phyloP scores from a whole-genome alignment of 2,329 filamentous ascomycete genomes.

The Sordariomycetes sp. region DNA sequence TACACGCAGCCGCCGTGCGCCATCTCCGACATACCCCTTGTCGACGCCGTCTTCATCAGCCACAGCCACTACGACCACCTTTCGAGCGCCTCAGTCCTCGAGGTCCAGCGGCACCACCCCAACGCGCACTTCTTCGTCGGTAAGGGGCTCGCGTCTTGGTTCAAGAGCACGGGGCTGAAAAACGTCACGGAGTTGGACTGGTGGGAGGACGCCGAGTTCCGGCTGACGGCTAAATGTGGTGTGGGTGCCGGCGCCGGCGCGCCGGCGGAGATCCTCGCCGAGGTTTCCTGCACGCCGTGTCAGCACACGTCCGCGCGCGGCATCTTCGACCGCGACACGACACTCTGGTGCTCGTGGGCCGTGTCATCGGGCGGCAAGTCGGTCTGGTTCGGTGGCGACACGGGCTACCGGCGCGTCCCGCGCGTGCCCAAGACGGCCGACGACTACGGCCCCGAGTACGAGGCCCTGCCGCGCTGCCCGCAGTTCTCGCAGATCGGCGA shows the following conservation, averaged over 20 bases:
- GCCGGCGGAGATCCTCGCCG: conserved; percentile 48
- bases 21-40: conserved; percentile 61
- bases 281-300: conserved; percentile 66
- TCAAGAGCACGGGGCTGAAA: conserved; percentile 52
- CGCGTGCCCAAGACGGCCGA: conserved; percentile 45
- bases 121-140: conserved; percentile 81
- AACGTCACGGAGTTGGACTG: conserved; percentile 87
- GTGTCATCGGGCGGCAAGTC: conserved; percentile 60
- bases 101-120: conserved; percentile 58
- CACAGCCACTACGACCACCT: conserved; percentile 94
- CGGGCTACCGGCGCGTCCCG: conserved; percentile 74
- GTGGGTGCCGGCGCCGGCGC: conserved; percentile 12
- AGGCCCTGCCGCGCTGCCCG: conserved; percentile 59
- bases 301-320: conserved; percentile 69
- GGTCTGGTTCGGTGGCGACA: conserved; percentile 86
- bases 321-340: conserved; percentile 56
- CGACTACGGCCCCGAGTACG: conserved; percentile 57
- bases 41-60: conserved; percentile 69
- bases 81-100: conserved; percentile 59
- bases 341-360: conserved; percentile 83
- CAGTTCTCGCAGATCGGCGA: conserved; percentile 77
- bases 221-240: conserved; percentile 29
- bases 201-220: conserved; percentile 80
- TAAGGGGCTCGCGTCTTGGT: conserved; percentile 74
- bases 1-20: conserved; percentile 68